Percentiles rank a stretch among this genome's conserved stretches.
Conservation (phyloP, 1,284 basidiomycete genomes). For the Ganoderma meredithae region DNA sequence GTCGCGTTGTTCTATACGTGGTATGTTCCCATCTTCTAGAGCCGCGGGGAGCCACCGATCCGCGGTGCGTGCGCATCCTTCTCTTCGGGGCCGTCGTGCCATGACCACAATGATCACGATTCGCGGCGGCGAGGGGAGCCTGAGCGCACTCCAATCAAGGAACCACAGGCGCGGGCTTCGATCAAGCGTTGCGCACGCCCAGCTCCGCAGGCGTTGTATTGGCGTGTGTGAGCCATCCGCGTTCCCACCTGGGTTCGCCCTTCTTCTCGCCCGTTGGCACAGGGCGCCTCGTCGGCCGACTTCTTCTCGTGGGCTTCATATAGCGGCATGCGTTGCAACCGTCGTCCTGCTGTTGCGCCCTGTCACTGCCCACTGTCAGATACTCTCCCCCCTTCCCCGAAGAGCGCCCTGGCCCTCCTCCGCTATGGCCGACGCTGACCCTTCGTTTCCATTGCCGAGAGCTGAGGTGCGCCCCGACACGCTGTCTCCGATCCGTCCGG, state of each 20-base stretch:
- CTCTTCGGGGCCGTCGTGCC: constrained; percentile 3
- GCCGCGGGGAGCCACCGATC: constrained; percentile 4
- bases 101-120: background rate
- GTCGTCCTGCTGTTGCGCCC: no score
- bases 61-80: background rate
- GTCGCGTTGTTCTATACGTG: background rate
- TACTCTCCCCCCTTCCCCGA: background rate
- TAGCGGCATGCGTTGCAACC: background rate
- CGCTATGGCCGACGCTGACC: constrained; percentile 12
- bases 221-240: background rate
- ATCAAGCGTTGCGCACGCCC: constrained; percentile 15
- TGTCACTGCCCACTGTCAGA: constrained; percentile 6
- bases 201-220: background rate
- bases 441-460: constrained; percentile 14
- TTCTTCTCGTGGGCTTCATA: constrained; percentile 15
- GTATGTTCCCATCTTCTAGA: background rate
- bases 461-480: constrained; percentile 14
- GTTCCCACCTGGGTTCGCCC: no score
- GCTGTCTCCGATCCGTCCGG: background rate
- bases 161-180: constrained; percentile 7
- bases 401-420: constrained; percentile 8
- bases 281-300: background rate
- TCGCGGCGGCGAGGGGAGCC: background rate
- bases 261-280: constrained; percentile 1
- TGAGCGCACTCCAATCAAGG: constrained; percentile 5